Percentiles rank a stretch among this genome's conserved stretches.
phyloP scores from a whole-genome alignment of 169 alveolate species.

The Plasmodium falciparum region DNA sequence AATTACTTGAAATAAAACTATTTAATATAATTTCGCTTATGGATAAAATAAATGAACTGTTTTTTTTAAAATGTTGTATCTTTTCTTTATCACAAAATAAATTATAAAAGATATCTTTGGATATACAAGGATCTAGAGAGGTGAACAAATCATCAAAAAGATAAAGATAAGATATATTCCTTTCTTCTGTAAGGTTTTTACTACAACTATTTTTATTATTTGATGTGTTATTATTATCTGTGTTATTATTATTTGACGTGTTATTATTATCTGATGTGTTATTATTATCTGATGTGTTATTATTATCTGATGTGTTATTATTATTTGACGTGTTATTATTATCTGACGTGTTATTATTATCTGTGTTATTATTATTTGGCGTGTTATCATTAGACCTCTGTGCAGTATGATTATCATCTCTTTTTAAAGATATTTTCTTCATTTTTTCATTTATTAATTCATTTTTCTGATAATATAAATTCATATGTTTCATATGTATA shows the following conservation, averaged over 20 bases:
- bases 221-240: background rate
- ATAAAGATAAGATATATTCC: constrained; percentile 47
- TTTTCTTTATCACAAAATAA: constrained; percentile 71
- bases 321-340: background rate
- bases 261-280: background rate
- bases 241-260: background rate
- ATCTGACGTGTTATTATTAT: background rate
- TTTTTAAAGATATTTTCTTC: background rate
- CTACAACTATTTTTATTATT: background rate
- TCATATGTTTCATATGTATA: constrained; percentile 23
- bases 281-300: background rate
- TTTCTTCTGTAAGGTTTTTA: background rate
- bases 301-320: background rate
- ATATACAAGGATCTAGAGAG: constrained; percentile 81
- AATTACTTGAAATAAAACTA: constrained; percentile 9
- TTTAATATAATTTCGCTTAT: constrained; percentile 34
- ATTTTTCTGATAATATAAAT: background rate
- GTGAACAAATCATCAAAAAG: constrained; percentile 81
- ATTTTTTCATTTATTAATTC: background rate
- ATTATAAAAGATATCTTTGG: constrained; percentile 80
- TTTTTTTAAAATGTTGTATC: constrained; percentile 15
- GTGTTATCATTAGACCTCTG: background rate
- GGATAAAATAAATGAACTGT: constrained; percentile 20
- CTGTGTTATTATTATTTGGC: background rate
- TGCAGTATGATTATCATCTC: background rate